These are phyloP conservation scores for Citrus mangshanensis DNA, from an alignment of 345 rosid species.

Conservation along the genomic window DNA sequence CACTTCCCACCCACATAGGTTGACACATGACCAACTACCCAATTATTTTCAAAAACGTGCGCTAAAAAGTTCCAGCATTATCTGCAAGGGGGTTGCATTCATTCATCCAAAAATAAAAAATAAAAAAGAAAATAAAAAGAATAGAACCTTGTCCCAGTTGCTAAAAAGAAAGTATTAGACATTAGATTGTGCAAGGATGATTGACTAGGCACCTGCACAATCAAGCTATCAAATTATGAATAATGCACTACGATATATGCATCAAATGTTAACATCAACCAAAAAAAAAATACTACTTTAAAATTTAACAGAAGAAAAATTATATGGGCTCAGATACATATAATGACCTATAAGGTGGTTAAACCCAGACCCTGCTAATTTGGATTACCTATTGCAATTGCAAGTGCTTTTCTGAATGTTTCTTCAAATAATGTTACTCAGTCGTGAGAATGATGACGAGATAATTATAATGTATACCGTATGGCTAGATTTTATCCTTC, in stretches of 20 bases:
- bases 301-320: neutral
- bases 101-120: neutral
- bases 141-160: neutral
- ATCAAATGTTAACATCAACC: neutral
- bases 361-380: too few relatives aligned
- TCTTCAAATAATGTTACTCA: too few relatives aligned
- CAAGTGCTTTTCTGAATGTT: too few relatives aligned
- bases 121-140: neutral
- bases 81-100: neutral
- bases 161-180: neutral
- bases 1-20: neutral
- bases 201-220: neutral
- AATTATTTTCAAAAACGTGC: neutral
- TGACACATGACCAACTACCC: neutral
- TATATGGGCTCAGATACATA: neutral
- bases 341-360: neutral
- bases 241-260: neutral
- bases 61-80: neutral
- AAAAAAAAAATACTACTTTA: neutral
- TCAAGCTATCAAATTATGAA: neutral
- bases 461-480: too few relatives aligned
- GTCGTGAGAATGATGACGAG: too few relatives aligned
- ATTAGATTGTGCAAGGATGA: neutral
- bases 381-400: too few relatives aligned
- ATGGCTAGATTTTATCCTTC: too few relatives aligned